A percentile compares a stretch with the other conserved stretches of the same genome.
These are phyloP conservation scores for Saksenaea vasiformis DNA, from an alignment of 371 early-diverging fungal genomes.

Conservation along the genomic window DNA sequence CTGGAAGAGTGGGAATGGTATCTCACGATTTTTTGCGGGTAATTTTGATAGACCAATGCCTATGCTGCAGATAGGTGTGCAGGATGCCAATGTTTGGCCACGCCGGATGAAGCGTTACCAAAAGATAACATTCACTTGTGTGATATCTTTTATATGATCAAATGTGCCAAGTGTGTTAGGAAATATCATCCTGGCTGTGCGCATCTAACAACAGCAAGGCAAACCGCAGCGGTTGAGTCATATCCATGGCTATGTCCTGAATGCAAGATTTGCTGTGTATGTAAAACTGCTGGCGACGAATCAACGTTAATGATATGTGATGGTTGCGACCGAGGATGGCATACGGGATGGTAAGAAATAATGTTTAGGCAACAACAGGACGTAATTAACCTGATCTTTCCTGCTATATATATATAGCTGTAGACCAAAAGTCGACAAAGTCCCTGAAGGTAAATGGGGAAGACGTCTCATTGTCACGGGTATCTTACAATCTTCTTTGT, in stretches of 20 bases:
- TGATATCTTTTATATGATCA: conserved; percentile 41
- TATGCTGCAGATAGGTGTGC: conserved; percentile 39
- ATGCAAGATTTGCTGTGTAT: conserved; percentile 74
- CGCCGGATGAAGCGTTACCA: conserved; percentile 17
- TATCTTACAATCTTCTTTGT: neutral
- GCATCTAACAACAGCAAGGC: conserved; percentile 64
- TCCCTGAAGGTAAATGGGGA: conserved; percentile 17
- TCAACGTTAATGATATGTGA: conserved; percentile 75
- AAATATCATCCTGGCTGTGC: conserved; percentile 74
- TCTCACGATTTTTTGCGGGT: neutral
- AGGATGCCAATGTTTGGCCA: conserved; percentile 35
- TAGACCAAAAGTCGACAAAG: conserved; percentile 29
- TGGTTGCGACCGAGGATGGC: conserved; percentile 78
- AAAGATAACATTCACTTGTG: conserved; percentile 21
- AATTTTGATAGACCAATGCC: neutral
- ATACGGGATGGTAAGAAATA: conserved; percentile 64
- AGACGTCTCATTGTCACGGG: neutral
- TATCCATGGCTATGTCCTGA: conserved; percentile 80
- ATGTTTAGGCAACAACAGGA: too few relatives aligned
- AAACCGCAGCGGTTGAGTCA: conserved; percentile 59
- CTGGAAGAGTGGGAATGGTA: neutral
- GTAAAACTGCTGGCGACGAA: conserved; percentile 65
- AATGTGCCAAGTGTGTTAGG: conserved; percentile 63
- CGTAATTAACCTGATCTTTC: too few relatives aligned
- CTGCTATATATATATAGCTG: too few relatives aligned